Percentiles rank a stretch among this genome's conserved stretches.
These are phyloP conservation scores for Triadica sebifera DNA, from an alignment of 345 rosid genomes.

Conservation along the genomic window DNA sequence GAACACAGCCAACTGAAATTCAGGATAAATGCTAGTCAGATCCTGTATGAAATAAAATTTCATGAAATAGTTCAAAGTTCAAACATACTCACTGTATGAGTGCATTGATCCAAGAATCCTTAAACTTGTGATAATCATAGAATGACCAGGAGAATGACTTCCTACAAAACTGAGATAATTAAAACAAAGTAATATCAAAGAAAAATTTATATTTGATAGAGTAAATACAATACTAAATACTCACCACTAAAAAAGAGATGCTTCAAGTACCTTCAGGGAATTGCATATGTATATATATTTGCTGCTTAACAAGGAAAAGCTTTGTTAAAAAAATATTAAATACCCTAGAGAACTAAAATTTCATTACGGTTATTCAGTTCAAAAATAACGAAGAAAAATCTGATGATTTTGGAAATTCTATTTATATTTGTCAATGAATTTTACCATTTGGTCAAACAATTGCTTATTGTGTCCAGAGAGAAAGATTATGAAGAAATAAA, in stretches of 20 bases:
- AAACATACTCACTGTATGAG: slow-evolving; percentile 20
- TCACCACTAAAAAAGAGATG: slow-evolving; percentile 35
- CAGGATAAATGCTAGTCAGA: slow-evolving; percentile 12
- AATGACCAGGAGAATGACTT: slow-evolving; percentile 26
- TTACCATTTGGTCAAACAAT: not conserved
- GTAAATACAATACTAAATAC: slow-evolving; percentile 10
- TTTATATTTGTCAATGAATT: not conserved
- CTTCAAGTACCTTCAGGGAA: slow-evolving; percentile 46
- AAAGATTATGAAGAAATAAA: not conserved
- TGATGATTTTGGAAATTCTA: not conserved
- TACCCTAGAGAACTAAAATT: not conserved
- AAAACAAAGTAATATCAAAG: not conserved
- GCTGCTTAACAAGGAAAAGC: slow-evolving; percentile 39
- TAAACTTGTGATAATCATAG: slow-evolving; percentile 22
- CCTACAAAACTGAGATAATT: slow-evolving; percentile 27
- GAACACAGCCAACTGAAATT: slow-evolving; percentile 28
- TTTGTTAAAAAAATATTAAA: not conserved
- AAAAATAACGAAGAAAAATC: not conserved
- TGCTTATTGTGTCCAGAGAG: not conserved
- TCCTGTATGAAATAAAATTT: not conserved
- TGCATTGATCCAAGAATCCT: slow-evolving; percentile 27
- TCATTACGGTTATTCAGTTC: not conserved
- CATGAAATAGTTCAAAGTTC: not conserved
- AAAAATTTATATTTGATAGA: slow-evolving; percentile 1
- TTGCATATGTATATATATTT: slow-evolving; percentile 55